Evolutionary conservation across 208 protist species (phyloP), one percentile per base, ranked within the genome.

Genomic region (Angomonas desouzai): DNA sequence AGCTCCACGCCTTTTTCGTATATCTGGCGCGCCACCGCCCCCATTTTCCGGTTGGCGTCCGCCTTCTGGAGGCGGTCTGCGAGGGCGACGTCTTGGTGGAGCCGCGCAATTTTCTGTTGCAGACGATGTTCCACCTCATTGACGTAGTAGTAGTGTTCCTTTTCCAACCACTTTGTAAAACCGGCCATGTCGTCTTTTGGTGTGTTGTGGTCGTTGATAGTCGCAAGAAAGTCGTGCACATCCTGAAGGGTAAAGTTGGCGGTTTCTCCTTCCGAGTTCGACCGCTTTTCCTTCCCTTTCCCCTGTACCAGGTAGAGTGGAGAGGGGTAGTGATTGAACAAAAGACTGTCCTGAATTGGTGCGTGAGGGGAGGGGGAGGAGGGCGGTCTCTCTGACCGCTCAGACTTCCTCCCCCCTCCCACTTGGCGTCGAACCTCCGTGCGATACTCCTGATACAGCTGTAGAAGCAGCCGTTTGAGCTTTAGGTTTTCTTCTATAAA

Each of bases 81-180:
- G 18, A 23, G 45, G 20, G 3, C 20, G 6, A 27, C 45, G 10
- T 51, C 6, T 51, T 23, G 45, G 20, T 23, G 3, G 3, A 51
- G 45, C 18, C 6, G 20, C 6, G 20, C 4, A 23, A 51, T 4
- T 16, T 51, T 51, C n/a, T 51, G 4, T 27, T 51, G 18, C 3
- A 51, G 10, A 6, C 3, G 6, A 23, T 51, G n/a, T 16, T 51
- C 45, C 18, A 51, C 45, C 45, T 51, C 45, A 51, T 4, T 51
- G 9, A 51, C n/a, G n/a, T 51, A 51, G n/a, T 23, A 23, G n/a
- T 51, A 51, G 20, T 51, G 45, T 16, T 51, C 45, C 20, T 51
- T 51, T 51, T 51, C 20, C 6, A 51, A 9, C 45, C 45, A 51
- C n/a, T 23, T 51, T 4, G 20, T 23, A 4, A 51, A 4, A 9